phyloP scores from a whole-genome alignment of 257 asterid species.

The Solanum chiquidenum region DNA sequence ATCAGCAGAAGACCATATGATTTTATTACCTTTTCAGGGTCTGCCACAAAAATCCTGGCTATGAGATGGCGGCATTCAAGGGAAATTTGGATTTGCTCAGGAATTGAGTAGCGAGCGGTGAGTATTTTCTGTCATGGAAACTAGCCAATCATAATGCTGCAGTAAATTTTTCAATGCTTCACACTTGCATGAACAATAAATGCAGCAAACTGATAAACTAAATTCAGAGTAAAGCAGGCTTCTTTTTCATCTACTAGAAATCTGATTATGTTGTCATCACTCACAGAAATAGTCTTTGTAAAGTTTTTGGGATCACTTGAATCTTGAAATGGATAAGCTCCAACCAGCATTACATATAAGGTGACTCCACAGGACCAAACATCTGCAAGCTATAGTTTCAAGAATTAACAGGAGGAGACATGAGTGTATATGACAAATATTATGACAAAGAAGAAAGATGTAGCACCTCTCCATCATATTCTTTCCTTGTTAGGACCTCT shows the following conservation, averaged over 20 bases:
- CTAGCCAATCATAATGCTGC: conserved; percentile 2
- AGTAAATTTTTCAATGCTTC: not conserved
- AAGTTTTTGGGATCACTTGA: conserved; percentile 26
- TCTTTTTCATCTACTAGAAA: not conserved
- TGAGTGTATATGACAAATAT: not conserved
- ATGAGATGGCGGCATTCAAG: conserved; percentile 26
- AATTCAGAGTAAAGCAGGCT: not conserved
- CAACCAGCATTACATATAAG: conserved; percentile 30
- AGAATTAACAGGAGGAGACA: not conserved
- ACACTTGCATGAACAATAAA: not conserved
- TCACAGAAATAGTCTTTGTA: conserved; percentile 24
- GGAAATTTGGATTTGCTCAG: conserved; percentile 19
- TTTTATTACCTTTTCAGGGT: conserved; percentile 25
- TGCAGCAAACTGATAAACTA: not conserved
- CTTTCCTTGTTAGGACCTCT: conserved; percentile 29
- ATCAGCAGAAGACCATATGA: not conserved
- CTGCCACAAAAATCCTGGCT: conserved; percentile 26
- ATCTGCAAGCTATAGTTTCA: conserved; percentile 26
- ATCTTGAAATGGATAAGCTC: conserved; percentile 35
- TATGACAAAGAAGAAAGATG: not conserved
- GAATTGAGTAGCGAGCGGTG: conserved; percentile 22
- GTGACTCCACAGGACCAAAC: conserved; percentile 46
- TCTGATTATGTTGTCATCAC: not conserved
- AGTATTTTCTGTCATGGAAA: conserved; percentile 25
- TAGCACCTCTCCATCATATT: conserved; percentile 35